Evolutionary conservation across 805 yeast genomes (phyloP), one percentile per base, ranked within the genome.

Genomic region (Suhomyces xylopsoci): DNA sequence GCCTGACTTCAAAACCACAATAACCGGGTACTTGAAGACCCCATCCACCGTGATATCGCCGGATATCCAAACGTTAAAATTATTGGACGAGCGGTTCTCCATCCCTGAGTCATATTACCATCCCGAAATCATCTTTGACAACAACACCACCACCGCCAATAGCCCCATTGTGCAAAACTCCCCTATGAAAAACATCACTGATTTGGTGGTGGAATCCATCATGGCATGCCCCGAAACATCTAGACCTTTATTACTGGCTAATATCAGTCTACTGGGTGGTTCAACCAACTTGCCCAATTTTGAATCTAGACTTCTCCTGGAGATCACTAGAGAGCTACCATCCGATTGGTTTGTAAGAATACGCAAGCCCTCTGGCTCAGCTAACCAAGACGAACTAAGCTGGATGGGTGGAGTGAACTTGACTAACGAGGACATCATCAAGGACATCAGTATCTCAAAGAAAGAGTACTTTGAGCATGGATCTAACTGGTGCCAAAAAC

Each of bases 401-500:
- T 75, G 79, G 79, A 59, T 58, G 38, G 79, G 79, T 2, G 79
- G 77, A 1, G 55, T 57, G 12, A 60, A 54, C 15, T 59, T 75
- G 43, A 57, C 68, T 6, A 51, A 77, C 2, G 70, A 74, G 17
- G 80, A 73, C 28, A 75, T 80, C 7, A 71, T 79, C 51, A 67
- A 70, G 15, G 76, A 80, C 38, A 80, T 85, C 15, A 76, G 83
- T 51, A 83, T 94, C 6, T 79, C 96, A 0, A 81, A 85, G 54
- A 82, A 83, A 52, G 98, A 94, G 48, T 94, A 91, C 62, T 78
- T 81, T 57, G 99, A 94, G 67, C 86, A 89, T 63, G 99, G 99
- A 0, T 77, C 83, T 43, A 74, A 78, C 52, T 72, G 81, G 73
- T 78, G 83, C 53, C 77, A 80, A 49, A 76, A 77, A 51, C 80